A percentile compares a stretch with the other conserved stretches of the same genome.
phyloP scores from a whole-genome alignment of 306 rosid genomes.

The Castanea sativa region DNA sequence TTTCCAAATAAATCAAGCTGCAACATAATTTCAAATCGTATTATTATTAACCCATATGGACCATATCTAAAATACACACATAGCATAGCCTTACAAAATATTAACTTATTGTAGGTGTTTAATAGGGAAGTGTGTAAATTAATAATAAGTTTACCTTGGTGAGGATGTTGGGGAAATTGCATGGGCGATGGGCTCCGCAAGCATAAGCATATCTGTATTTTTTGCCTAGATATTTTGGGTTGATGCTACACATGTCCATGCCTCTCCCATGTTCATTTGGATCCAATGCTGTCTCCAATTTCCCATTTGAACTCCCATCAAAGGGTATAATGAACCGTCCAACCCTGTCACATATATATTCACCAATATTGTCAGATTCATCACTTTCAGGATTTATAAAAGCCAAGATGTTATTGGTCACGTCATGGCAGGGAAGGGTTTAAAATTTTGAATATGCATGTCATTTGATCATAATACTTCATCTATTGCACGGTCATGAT shows the following conservation, averaged over 20 bases:
- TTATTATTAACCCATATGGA: background rate
- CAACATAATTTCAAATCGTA: background rate
- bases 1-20: slow-evolving; percentile 71
- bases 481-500: background rate
- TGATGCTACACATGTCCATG: slow-evolving; percentile 93
- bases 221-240: slow-evolving; percentile 68
- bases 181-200: slow-evolving; percentile 94
- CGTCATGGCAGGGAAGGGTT: too few species aligned
- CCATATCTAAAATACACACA: background rate
- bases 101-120: background rate
- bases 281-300: slow-evolving; percentile 73
- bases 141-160: slow-evolving; percentile 50
- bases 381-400: background rate
- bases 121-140: background rate
- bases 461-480: background rate
- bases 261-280: slow-evolving; percentile 93
- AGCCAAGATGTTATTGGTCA: background rate
- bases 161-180: slow-evolving; percentile 94
- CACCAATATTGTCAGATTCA: background rate
- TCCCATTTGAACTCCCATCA: slow-evolving; percentile 72
- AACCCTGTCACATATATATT: slow-evolving; percentile 47
- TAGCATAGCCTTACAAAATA: background rate
- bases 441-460: background rate
- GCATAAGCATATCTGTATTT: slow-evolving; percentile 90
- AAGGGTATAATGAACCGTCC: slow-evolving; percentile 82